Evolutionary conservation across 2,329 filamentous ascomycete genomes (phyloP).

Genomic region (Arthrocladium fulminans): DNA sequence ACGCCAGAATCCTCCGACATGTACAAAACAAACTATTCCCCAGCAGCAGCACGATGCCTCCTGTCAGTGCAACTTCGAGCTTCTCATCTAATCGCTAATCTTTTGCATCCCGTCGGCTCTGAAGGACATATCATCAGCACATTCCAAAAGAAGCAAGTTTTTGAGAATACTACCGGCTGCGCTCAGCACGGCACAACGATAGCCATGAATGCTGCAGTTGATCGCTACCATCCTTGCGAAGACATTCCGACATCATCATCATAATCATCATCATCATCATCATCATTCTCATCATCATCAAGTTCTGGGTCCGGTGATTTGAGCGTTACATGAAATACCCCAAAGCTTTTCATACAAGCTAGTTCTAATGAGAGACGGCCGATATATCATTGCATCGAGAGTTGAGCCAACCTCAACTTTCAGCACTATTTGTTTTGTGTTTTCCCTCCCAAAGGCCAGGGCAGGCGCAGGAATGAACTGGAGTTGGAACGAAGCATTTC

Average conservation of each 20-base stretch:
- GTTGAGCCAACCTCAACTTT: background rate
- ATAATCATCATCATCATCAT: too few relatives aligned
- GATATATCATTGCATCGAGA: background rate
- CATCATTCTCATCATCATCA: background rate
- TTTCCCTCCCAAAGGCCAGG: background rate
- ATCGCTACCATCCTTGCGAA: background rate
- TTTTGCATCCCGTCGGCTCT: too few relatives aligned
- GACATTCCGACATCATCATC: background rate
- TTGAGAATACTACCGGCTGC: background rate
- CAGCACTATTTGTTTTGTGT: background rate
- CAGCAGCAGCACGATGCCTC: background rate
- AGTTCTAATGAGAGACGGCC: conserved; percentile 5
- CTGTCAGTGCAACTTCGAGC: conserved; percentile 3
- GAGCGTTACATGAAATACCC: conserved; percentile 3
- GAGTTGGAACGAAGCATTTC: background rate
- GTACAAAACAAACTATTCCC: conserved; percentile 38
- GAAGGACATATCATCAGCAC: background rate
- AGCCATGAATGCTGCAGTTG: background rate
- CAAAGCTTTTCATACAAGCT: conserved; percentile 3
- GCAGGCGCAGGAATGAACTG: background rate
- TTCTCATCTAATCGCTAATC: conserved; percentile 4
- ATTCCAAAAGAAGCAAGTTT: background rate
- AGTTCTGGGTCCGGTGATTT: conserved; percentile 2
- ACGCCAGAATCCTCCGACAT: conserved; percentile 62
- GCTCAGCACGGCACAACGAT: background rate